These are phyloP conservation scores for Backusella circina DNA, from an alignment of 192 early-diverging fungal species.

Conservation along the genomic window DNA sequence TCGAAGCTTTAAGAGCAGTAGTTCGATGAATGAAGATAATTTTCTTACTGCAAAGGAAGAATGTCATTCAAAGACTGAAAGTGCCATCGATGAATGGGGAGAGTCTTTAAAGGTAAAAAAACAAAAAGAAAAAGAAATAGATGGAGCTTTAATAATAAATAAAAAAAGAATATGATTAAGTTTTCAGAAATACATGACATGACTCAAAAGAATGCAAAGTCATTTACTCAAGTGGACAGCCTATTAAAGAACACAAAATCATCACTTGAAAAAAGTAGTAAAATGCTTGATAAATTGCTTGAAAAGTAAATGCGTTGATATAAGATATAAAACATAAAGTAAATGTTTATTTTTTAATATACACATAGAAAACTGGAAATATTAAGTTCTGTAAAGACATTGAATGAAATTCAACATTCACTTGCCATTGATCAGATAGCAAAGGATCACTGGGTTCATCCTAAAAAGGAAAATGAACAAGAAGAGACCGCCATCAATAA, in stretches of 20 bases:
- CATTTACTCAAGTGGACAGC: neutral
- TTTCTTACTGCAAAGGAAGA: neutral
- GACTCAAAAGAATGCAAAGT: neutral
- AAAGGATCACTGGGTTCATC: neutral
- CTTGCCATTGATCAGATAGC: neutral
- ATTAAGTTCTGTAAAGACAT: neutral
- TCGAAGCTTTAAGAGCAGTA: neutral
- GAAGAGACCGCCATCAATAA: neutral
- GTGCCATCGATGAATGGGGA: neutral
- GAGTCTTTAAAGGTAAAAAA: neutral
- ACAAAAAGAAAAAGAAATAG: neutral
- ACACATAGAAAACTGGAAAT: neutral
- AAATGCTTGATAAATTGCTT: neutral
- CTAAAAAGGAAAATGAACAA: neutral
- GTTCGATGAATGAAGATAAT: neutral
- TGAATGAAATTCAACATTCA: neutral
- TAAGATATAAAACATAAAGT: neutral
- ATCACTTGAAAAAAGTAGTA: neutral
- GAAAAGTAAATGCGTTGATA: neutral
- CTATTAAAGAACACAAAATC: neutral
- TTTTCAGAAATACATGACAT: neutral
- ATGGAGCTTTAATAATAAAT: neutral
- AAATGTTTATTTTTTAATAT: neutral
- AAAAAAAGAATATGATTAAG: neutral
- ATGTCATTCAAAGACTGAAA: slow-evolving; percentile 2